Base-by-base conservation (phyloP, 345 rosid genomes). In the Eucalyptus lansdowneana region DNA sequence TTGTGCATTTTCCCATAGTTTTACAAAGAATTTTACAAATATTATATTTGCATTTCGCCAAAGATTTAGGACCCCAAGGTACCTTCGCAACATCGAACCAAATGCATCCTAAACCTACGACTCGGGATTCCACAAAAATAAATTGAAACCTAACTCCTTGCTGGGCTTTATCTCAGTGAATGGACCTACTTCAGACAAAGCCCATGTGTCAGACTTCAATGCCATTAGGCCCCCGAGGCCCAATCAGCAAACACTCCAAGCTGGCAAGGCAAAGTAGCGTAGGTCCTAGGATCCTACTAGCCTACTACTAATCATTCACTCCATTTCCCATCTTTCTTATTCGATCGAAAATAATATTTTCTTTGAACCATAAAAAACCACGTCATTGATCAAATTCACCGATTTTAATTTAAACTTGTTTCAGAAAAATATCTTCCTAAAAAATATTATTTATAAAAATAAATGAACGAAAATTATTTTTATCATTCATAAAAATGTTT, bases 81-180 rank as follows among this genome's bases (percentile, higher is more conserved):
- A 53, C 58, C 11, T 53, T 19, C 0, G 25, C 25, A 53, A 24
- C 1, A 0, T 0, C 21, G 14, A 11, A 56, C 14, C 14, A 22
- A 56, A 56, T 24, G 29, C 14, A 56, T 25, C 27, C 6, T 24
- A 53, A 21, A 3, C 5, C 0, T 21, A 0, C 11, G 58, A 53
- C 58, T 53, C 11, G 25, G 1, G 29, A 56, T 56, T 56, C 29
- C 29, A 56, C 62, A 24, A 56, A 54, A 56, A 56, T 24, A 56
- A 24, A 56, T 56, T 56, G 62, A 56, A 56, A 56, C 29, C 29
- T 56, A 25, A 56, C 62, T 76, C 14, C 47, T 11, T 76, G 27
- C 85, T 22, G 14, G 15, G 9, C 85, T 40, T 14, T 40, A 4
- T 76, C 83, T 21, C 85, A 0, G 0, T 25, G 85, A 22, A 12